Percentiles rank a stretch among this genome's conserved stretches.
phyloP scores from a whole-genome alignment of 2,329 filamentous ascomycete species.

The Dactylellina sp. region DNA sequence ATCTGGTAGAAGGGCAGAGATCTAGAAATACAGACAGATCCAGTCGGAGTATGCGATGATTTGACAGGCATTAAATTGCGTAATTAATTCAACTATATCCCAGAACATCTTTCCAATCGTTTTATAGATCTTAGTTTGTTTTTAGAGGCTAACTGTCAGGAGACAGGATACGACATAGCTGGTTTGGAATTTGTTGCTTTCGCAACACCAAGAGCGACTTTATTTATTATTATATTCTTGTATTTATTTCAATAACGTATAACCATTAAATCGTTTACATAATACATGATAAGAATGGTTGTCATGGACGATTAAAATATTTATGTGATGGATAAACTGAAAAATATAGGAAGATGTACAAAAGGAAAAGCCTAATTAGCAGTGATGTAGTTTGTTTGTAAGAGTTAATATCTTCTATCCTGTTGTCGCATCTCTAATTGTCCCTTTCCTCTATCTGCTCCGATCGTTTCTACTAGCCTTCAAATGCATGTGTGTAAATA shows the following conservation, averaged over 20 bases:
- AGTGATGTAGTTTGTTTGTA: no score
- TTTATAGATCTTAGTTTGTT: no score
- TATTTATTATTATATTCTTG: background rate
- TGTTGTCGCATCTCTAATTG: background rate
- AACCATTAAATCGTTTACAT: background rate
- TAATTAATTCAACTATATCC: no score
- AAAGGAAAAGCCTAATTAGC: background rate
- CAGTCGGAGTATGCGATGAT: no score
- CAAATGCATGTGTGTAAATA: slow-evolving; percentile 7
- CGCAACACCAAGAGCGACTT: background rate
- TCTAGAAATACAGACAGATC: no score
- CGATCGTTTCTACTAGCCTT: slow-evolving; percentile 6
- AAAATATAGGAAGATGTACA: background rate
- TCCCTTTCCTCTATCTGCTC: slow-evolving; percentile 1
- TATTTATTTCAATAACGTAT: background rate
- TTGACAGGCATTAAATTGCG: no score
- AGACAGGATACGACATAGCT: no score
- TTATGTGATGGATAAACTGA: background rate
- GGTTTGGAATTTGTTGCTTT: no score
- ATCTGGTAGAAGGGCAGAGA: no score
- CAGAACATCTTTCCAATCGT: no score
- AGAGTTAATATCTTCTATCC: slow-evolving; percentile 1
- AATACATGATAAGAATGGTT: background rate
- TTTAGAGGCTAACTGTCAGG: no score
- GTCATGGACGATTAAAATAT: background rate